Evolutionary conservation across 768 basidiomycete genomes (phyloP).

Genomic region (Boletus subparvulus): DNA sequence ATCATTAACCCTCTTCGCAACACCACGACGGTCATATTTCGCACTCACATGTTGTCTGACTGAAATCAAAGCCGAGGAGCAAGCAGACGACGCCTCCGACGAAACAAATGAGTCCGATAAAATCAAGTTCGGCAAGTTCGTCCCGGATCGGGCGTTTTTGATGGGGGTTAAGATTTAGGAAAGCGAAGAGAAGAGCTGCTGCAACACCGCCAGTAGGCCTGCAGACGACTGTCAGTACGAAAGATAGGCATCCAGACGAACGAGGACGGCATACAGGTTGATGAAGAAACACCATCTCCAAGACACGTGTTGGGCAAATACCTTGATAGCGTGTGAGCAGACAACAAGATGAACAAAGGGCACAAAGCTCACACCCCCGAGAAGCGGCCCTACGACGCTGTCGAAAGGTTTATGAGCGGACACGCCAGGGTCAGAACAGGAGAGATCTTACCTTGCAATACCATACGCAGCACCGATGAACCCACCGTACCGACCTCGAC

Average conservation of each 20-base stretch:
- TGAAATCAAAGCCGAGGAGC: constrained; percentile 70
- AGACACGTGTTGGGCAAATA: constrained; percentile 67
- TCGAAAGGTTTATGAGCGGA: not conserved
- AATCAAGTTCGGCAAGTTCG: constrained; percentile 69
- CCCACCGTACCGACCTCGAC: constrained; percentile 79
- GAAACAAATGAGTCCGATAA: constrained; percentile 62
- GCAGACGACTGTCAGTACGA: not conserved
- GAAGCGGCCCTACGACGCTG: constrained; percentile 73
- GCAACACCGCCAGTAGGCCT: constrained; percentile 77
- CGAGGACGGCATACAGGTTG: constrained; percentile 52
- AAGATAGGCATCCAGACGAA: not conserved
- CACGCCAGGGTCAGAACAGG: not conserved
- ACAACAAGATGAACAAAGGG: not conserved
- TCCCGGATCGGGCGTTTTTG: constrained; percentile 54
- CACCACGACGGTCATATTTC: not conserved
- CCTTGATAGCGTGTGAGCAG: constrained; percentile 32
- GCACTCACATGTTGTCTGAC: constrained; percentile 62
- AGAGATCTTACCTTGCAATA: constrained; percentile 42
- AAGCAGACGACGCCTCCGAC: constrained; percentile 65
- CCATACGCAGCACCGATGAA: constrained; percentile 80
- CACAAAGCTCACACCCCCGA: constrained; percentile 66
- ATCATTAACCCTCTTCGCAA: not conserved
- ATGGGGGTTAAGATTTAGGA: constrained; percentile 79
- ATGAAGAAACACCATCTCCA: constrained; percentile 90
- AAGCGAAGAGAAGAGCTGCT: constrained; percentile 60